phyloP scores from a whole-genome alignment of 371 early-diverging fungal species.

The Rhizomucor miehei region DNA sequence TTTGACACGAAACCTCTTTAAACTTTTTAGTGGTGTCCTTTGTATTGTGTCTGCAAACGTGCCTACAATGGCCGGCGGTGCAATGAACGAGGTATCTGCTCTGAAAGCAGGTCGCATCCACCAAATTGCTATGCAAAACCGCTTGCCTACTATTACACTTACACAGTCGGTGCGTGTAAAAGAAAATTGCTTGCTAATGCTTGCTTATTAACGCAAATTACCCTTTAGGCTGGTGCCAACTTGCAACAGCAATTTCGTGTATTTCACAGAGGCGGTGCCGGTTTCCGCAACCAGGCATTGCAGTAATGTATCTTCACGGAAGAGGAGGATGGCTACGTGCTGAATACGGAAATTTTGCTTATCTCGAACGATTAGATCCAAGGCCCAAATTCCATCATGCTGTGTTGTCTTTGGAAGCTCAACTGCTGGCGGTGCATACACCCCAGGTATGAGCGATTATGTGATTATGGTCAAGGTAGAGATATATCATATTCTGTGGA shows the following conservation, averaged over 20 bases:
- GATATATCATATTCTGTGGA: not conserved
- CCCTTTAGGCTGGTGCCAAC: constrained; percentile 76
- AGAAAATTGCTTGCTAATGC: not conserved
- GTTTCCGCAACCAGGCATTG: constrained; percentile 63
- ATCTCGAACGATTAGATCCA: constrained; percentile 47
- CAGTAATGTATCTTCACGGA: constrained; percentile 30
- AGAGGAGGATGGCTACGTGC: no score
- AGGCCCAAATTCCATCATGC: constrained; percentile 64
- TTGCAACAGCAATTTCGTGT: constrained; percentile 71
- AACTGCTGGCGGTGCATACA: constrained; percentile 80
- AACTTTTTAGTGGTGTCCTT: constrained; percentile 53
- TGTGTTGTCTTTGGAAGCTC: constrained; percentile 74
- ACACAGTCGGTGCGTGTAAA: constrained; percentile 56
- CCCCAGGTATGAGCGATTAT: constrained; percentile 76
- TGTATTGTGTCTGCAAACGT: constrained; percentile 67
- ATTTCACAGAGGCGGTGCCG: constrained; percentile 72
- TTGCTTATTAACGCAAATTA: no score
- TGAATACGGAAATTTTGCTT: not conserved
- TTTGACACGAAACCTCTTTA: not conserved
- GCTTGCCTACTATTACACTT: constrained; percentile 59
- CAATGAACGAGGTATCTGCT: constrained; percentile 62
- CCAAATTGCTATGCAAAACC: constrained; percentile 59
- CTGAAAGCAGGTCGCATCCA: constrained; percentile 54
- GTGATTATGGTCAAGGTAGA: constrained; percentile 69
- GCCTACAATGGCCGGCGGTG: constrained; percentile 68